Evolutionary conservation across 2,329 filamentous ascomycete species (phyloP).

Genomic region (Paecilomyces formosus): DNA sequence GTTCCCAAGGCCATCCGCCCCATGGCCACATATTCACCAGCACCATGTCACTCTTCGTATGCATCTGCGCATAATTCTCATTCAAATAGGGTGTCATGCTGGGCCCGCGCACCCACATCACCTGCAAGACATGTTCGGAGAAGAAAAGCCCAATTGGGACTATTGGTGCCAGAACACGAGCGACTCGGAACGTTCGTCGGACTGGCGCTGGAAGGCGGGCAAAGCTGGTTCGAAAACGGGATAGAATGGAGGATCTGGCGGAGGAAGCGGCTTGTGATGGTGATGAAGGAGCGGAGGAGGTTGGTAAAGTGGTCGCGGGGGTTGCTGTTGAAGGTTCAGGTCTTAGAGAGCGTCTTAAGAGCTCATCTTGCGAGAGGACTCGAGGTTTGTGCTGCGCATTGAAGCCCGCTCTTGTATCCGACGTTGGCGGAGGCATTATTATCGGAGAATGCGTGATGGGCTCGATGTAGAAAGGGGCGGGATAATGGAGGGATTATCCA

Average conservation of each 20-base stretch:
- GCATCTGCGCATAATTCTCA: slow-evolving; percentile 47
- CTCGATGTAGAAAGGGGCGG: neutral
- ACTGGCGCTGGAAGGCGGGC: slow-evolving; percentile 19
- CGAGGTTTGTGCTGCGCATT: neutral
- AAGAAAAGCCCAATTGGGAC: slow-evolving; percentile 33
- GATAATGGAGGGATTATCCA: neutral
- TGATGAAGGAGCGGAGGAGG: neutral
- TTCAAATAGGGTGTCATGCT: slow-evolving; percentile 79
- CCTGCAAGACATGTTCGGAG: slow-evolving; percentile 31
- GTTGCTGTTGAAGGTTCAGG: slow-evolving; percentile 2
- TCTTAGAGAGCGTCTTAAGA: neutral
- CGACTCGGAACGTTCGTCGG: slow-evolving; percentile 16
- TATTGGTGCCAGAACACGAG: slow-evolving; percentile 23
- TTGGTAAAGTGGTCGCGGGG: slow-evolving; percentile 1
- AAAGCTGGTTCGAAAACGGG: slow-evolving; percentile 19
- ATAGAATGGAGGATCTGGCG: slow-evolving; percentile 13
- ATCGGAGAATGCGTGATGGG: neutral
- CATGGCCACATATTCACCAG: slow-evolving; percentile 34
- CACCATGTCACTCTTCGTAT: slow-evolving; percentile 33
- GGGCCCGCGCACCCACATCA: slow-evolving; percentile 37
- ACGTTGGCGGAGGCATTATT: neutral
- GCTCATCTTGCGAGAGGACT: neutral
- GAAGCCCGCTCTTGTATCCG: neutral
- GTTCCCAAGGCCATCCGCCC: slow-evolving; percentile 37
- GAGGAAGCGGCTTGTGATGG: neutral